Conservation (phyloP, 345 rosid species). For the Pugionium cornutum region DNA sequence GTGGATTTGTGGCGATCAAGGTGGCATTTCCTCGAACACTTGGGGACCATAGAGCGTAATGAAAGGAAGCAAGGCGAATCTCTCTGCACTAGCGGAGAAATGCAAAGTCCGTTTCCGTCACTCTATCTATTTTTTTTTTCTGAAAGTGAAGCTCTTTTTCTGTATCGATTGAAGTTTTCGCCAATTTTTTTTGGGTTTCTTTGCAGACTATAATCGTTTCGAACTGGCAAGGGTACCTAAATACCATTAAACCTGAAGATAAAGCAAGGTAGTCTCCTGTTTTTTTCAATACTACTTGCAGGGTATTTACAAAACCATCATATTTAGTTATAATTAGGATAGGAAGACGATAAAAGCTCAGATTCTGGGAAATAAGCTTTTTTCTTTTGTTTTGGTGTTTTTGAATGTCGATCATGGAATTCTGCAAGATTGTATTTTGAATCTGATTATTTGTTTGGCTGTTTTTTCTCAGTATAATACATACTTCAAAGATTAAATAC, state of each 20-base stretch:
- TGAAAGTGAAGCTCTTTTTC: not conserved
- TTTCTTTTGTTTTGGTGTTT: not conserved
- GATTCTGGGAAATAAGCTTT: not conserved
- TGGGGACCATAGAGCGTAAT: constrained; percentile 45
- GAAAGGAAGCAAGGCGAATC: constrained; percentile 54
- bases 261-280: constrained; percentile 61
- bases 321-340: too few species aligned
- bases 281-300: not conserved
- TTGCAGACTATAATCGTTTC: constrained; percentile 73
- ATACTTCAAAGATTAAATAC: constrained; percentile 82
- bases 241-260: constrained; percentile 80
- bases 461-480: constrained; percentile 50
- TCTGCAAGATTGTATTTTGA: not conserved
- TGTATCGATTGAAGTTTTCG: not conserved
- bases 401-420: not conserved
- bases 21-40: constrained; percentile 55
- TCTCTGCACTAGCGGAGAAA: constrained; percentile 57
- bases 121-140: constrained; percentile 10
- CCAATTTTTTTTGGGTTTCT: constrained; percentile 10
- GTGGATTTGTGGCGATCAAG: not conserved
- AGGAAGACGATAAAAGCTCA: not conserved
- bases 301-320: too few species aligned
- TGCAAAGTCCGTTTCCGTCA: constrained; percentile 58
- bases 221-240: constrained; percentile 76
- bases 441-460: constrained; percentile 3